phyloP scores from a whole-genome alignment of 2,329 filamentous ascomycete genomes.

The Tolypocladium amazonense region DNA sequence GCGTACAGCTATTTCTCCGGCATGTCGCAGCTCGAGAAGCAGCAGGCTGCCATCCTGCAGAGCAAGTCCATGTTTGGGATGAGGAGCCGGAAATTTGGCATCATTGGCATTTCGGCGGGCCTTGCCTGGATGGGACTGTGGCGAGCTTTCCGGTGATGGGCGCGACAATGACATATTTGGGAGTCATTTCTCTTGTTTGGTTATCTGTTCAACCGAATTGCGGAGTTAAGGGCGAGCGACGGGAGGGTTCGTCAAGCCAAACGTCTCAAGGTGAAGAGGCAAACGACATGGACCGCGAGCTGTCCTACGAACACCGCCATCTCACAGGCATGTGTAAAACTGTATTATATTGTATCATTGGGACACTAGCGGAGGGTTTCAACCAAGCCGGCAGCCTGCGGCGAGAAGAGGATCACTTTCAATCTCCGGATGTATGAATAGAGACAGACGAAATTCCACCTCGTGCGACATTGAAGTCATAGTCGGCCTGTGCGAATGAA shows the following conservation, averaged over 20 bases:
- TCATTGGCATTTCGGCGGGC: constrained; percentile 55
- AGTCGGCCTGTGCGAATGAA: background rate
- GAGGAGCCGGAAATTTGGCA: constrained; percentile 56
- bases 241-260: background rate
- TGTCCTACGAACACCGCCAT: background rate
- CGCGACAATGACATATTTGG: background rate
- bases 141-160: constrained; percentile 46
- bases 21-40: constrained; percentile 57
- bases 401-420: background rate
- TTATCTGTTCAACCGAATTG: background rate
- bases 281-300: background rate
- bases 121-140: constrained; percentile 62
- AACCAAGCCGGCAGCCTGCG: background rate
- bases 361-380: background rate
- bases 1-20: constrained; percentile 71
- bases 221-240: background rate
- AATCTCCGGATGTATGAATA: background rate
- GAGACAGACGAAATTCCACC: too few relatives aligned
- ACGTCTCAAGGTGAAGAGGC: too few relatives aligned
- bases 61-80: constrained; percentile 65
- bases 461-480: background rate
- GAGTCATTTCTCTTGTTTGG: background rate
- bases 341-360: background rate
- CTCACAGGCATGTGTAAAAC: background rate
- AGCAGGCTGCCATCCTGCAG: constrained; percentile 53